These are phyloP conservation scores for Mortierella antarctica DNA, from an alignment of 192 early-diverging fungal species.

Conservation along the genomic window DNA sequence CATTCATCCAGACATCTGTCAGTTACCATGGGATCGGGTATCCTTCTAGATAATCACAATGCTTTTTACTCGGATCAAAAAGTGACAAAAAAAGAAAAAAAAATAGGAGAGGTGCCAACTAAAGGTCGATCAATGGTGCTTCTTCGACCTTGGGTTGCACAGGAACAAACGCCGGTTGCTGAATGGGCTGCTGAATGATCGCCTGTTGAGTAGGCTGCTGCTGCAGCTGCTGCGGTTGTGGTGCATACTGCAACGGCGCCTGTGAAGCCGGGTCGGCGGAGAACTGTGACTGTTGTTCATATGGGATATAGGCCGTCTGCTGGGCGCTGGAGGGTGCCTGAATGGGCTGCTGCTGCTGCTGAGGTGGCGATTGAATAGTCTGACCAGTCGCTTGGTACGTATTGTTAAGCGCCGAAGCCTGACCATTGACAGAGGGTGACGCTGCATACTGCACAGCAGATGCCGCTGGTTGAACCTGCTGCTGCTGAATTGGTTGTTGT, in stretches of 20 bases:
- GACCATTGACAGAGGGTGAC: constrained; percentile 17
- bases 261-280: background rate
- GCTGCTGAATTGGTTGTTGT: constrained; percentile 1
- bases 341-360: constrained; percentile 1
- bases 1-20: no score
- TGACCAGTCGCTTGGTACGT: constrained; percentile 17
- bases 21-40: no score
- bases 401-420: constrained; percentile 6
- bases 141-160: constrained; percentile 29
- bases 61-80: background rate
- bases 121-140: constrained; percentile 39
- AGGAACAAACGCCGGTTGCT: constrained; percentile 7
- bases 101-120: background rate
- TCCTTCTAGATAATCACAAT: no score
- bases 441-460: background rate
- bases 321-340: background rate
- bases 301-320: constrained; percentile 3
- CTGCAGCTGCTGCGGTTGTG: background rate
- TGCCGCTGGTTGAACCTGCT: background rate
- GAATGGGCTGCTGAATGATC: background rate
- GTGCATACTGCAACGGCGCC: background rate
- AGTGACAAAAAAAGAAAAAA: constrained; percentile 17
- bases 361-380: constrained; percentile 19
- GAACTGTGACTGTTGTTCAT: constrained; percentile 17
- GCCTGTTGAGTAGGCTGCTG: constrained; percentile 1